These are phyloP conservation scores for Mucor indicus DNA, from an alignment of 371 early-diverging fungal genomes.

Conservation along the genomic window DNA sequence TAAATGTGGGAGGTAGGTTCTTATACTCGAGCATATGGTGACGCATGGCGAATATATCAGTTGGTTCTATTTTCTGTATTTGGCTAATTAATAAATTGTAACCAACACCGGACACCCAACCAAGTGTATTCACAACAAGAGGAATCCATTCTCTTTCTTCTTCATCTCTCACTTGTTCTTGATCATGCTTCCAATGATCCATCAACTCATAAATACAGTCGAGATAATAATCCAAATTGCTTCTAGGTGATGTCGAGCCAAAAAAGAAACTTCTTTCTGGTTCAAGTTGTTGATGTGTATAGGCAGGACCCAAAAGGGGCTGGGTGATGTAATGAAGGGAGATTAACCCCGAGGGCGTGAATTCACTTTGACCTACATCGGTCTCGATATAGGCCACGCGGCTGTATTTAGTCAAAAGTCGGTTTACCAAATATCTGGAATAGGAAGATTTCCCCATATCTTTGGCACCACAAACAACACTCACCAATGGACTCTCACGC, in stretches of 20 bases:
- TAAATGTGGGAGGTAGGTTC: slow-evolving; percentile 38
- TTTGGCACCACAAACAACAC: slow-evolving; percentile 65
- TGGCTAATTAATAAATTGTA: slow-evolving; percentile 64
- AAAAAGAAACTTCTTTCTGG: slow-evolving; percentile 64
- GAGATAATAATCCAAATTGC: slow-evolving; percentile 71
- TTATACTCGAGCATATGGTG: slow-evolving; percentile 7
- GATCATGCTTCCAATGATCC: slow-evolving; percentile 45
- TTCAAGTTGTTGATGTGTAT: slow-evolving; percentile 59
- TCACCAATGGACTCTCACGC: slow-evolving; percentile 32
- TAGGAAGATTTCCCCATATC: slow-evolving; percentile 82
- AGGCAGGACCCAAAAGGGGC: slow-evolving; percentile 77
- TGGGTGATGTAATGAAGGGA: slow-evolving; percentile 63
- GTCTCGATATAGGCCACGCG: slow-evolving; percentile 75
- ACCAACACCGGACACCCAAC: slow-evolving; percentile 81
- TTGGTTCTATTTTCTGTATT: slow-evolving; percentile 48
- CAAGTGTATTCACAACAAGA: slow-evolving; percentile 79
- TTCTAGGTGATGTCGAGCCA: slow-evolving; percentile 61
- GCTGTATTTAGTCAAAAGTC: slow-evolving; percentile 52
- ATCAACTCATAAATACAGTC: slow-evolving; percentile 56
- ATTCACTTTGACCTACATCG: slow-evolving; percentile 82
- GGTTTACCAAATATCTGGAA: slow-evolving; percentile 62
- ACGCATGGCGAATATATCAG: slow-evolving; percentile 47
- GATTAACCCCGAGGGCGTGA: slow-evolving; percentile 69
- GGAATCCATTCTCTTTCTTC: slow-evolving; percentile 45
- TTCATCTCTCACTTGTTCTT: slow-evolving; percentile 6